Conservation (phyloP, 495 filamentous ascomycete genomes). For the Aspergillus ostianus region DNA sequence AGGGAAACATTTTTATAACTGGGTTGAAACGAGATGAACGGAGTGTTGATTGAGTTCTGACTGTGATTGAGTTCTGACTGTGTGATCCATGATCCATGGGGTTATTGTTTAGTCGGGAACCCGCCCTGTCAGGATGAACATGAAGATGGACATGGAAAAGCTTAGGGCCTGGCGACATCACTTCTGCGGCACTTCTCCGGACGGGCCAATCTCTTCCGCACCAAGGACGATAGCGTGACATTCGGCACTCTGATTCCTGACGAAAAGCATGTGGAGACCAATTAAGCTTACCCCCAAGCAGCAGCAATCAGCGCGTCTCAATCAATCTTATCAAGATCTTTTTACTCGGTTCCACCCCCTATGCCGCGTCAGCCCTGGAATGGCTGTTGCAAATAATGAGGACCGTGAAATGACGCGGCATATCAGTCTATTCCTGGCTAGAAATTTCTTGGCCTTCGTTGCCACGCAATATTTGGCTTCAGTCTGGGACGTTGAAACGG, state of each 20-base stretch:
- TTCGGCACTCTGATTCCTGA: neutral
- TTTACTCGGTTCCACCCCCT: neutral
- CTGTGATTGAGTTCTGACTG: too few species aligned
- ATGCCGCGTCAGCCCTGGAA: neutral
- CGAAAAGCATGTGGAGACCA: neutral
- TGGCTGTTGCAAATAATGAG: neutral
- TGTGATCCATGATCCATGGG: too few species aligned
- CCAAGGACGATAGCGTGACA: neutral
- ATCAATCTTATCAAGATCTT: neutral
- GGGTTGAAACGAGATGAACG: too few species aligned
- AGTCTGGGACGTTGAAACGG: neutral
- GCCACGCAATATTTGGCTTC: neutral
- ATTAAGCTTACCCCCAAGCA: neutral
- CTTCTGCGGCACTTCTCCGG: too few species aligned
- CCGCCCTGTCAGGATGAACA: too few species aligned
- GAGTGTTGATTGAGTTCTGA: too few species aligned
- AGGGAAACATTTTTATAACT: neutral
- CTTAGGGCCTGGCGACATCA: too few species aligned
- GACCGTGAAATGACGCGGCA: neutral
- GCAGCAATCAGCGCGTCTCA: neutral
- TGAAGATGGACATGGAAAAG: too few species aligned
- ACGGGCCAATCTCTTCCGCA: neutral
- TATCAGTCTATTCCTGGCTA: neutral
- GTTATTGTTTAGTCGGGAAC: too few species aligned
- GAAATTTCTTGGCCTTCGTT: neutral